phyloP scores from a whole-genome alignment of 106 monocot genomes.

The Allium sativum region DNA sequence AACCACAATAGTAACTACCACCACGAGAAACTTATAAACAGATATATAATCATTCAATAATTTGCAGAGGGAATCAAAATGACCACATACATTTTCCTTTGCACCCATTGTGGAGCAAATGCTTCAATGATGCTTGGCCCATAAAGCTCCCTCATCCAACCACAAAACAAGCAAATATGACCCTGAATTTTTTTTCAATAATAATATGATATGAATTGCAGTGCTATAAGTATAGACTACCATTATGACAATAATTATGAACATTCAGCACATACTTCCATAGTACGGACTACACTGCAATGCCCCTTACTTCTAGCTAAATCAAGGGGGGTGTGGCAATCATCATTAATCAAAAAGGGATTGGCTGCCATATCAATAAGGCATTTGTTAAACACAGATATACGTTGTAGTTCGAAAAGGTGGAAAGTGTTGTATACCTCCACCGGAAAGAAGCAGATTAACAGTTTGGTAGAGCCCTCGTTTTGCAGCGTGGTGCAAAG shows the following conservation, averaged over 20 bases:
- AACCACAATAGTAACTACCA: constrained; percentile 3
- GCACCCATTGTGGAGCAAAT: constrained; percentile 52
- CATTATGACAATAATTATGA: no score
- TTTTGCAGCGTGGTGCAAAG: constrained; percentile 89
- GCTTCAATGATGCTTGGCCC: constrained; percentile 74
- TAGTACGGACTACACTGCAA: constrained; percentile 65
- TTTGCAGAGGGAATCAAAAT: not conserved
- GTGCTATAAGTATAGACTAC: no score
- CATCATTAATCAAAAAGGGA: constrained; percentile 71
- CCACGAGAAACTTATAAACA: not conserved
- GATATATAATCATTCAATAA: not conserved
- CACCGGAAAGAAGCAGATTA: constrained; percentile 61
- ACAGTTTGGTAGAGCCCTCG: constrained; percentile 65
- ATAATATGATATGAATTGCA: no score
- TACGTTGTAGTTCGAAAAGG: not conserved
- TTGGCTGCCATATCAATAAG: constrained; percentile 37
- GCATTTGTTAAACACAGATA: not conserved
- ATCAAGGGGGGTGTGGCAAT: constrained; percentile 83
- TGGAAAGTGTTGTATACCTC: constrained; percentile 35
- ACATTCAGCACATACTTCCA: constrained; percentile 44
- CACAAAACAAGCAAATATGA: constrained; percentile 61
- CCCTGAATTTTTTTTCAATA: constrained; percentile 17
- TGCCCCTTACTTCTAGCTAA: constrained; percentile 76
- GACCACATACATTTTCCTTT: constrained; percentile 57
- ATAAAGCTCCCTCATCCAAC: constrained; percentile 69